These are phyloP conservation scores for Flaveria robusta DNA, from an alignment of 129 eudicot species.

Conservation along the genomic window DNA sequence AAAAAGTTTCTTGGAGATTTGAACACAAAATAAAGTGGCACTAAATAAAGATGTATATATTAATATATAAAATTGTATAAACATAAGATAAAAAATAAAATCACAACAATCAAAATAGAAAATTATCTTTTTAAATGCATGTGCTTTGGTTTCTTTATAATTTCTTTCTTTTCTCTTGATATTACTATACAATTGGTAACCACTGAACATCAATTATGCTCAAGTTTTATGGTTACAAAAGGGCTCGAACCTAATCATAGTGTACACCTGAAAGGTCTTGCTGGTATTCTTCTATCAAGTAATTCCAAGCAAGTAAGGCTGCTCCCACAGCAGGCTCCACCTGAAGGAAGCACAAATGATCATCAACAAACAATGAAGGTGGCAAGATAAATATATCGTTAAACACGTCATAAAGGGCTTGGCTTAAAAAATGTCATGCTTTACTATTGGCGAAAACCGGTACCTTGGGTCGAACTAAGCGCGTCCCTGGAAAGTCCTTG, in stretches of 20 bases:
- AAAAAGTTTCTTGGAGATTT: too few species aligned
- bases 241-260: background rate
- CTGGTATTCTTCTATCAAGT: constrained; percentile 45
- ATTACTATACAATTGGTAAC: constrained; percentile 6
- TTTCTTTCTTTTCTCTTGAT: background rate
- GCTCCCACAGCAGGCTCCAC: constrained; percentile 99
- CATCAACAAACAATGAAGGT: background rate
- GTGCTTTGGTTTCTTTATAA: background rate
- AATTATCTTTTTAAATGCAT: background rate
- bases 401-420: background rate
- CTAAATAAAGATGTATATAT: background rate
- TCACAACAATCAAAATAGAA: constrained; percentile 1
- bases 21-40: too few species aligned
- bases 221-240: background rate
- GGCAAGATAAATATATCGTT: background rate
- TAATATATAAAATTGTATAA: background rate
- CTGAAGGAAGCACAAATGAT: constrained; percentile 35
- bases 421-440: background rate
- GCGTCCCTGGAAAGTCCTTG: constrained; percentile 71
- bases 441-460: background rate
- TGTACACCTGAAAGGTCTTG: constrained; percentile 23
- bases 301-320: constrained; percentile 92
- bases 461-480: constrained; percentile 81
- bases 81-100: background rate
- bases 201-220: constrained; percentile 1